phyloP scores from a whole-genome alignment of 2,329 filamentous ascomycete genomes.

The Fusarium coicis region DNA sequence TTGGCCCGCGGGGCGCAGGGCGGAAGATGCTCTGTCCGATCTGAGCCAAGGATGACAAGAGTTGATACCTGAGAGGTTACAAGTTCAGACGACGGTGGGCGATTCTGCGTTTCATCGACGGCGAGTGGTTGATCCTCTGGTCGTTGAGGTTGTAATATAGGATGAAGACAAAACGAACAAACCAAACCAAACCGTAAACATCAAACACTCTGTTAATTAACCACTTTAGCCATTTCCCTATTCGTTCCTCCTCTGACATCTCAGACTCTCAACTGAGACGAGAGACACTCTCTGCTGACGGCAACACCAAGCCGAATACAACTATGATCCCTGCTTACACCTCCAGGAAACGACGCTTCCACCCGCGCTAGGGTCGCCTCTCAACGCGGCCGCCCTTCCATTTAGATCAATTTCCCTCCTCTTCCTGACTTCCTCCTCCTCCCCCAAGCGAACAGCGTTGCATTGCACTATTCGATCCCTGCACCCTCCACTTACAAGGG shows the following conservation, averaged over 20 bases:
- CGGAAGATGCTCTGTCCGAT: conserved; percentile 13
- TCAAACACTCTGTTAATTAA: conserved; percentile 9
- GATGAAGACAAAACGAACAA: conserved; percentile 2
- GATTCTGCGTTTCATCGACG: conserved; percentile 10
- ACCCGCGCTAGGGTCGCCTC: conserved; percentile 35
- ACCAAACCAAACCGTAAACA: conserved; percentile 7
- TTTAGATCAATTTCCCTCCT: conserved; percentile 8
- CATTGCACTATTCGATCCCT: conserved; percentile 7
- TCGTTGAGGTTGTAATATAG: not conserved
- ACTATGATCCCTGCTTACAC: not conserved
- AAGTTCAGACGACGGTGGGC: conserved; percentile 15
- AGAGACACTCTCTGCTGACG: conserved; percentile 5
- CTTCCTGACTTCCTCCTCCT: not conserved
- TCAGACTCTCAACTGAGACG: conserved; percentile 1
- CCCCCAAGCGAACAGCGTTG: conserved; percentile 30
- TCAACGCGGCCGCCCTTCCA: conserved; percentile 36
- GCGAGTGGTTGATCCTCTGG: not conserved
- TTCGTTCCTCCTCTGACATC: not conserved
- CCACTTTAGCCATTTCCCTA: conserved; percentile 2
- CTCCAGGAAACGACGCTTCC: not conserved
- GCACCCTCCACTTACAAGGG: conserved; percentile 6
- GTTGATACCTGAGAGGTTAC: conserved; percentile 7
- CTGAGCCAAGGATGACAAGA: conserved; percentile 15
- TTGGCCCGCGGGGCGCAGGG: conserved; percentile 17
- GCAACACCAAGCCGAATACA: conserved; percentile 15